Base-by-base conservation (phyloP, 306 rosid genomes). In the Crataegus laevigata region DNA sequence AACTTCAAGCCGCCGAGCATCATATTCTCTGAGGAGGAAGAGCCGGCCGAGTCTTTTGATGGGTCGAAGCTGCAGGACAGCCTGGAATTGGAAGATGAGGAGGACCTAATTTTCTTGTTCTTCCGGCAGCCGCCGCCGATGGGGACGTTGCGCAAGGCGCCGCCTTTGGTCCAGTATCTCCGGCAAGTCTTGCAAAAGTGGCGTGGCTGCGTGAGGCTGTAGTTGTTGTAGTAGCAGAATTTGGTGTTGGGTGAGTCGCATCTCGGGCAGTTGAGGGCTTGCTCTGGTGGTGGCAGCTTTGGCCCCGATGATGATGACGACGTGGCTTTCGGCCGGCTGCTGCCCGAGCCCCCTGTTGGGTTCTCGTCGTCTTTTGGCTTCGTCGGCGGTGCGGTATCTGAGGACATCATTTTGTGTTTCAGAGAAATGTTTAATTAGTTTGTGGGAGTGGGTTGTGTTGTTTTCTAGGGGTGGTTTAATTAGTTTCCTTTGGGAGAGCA, bases 191-290 rank as follows among this genome's bases (percentile, higher is more conserved):
- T 94, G 89, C 98, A 94, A 86, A 94, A 94, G 73, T 91, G 96
- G 42, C 99, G 69, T 0, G 99, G 99, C 80, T 94, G 99, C 6
- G 96, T 90, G 57, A 94, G 93, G 81, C 96, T 91, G 85, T 94
- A 94, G 79, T 94, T 94, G 87, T 94, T 94, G 91, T 90, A 94
- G 93, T 94, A 94, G 75, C 98, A 94, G 88, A 94, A 94, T 69
- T 94, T 94, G 30, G 98, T 94, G 89, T 91, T 91, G 50, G 96
- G 92, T 0, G 98, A 94, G 68, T 91, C 96, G 58, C 98, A 94
- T 43, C 98, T 61, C 0, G 98, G 98, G 28, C 98, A 94, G 84
- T 88, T 94, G 14, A 78, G 70, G 57, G 73, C 79, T 38, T 86
- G 94, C 65, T 88, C 89, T 21, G 80, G 87, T 6, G 87, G 69